phyloP scores from a whole-genome alignment of 768 basidiomycete genomes.

The Scleroderma bovista region DNA sequence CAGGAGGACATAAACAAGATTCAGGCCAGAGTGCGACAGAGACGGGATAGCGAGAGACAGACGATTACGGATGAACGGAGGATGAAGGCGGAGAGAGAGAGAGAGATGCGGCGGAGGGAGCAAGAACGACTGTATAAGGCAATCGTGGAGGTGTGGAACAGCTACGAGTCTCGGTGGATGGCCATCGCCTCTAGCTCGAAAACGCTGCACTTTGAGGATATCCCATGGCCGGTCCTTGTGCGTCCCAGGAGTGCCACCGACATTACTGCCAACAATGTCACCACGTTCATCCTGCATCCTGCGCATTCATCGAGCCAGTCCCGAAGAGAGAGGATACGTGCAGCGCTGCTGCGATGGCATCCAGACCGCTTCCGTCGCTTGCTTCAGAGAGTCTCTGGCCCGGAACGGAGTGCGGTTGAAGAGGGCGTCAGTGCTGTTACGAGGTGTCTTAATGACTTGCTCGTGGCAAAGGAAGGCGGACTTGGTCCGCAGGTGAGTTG shows the following conservation, averaged over 20 bases:
- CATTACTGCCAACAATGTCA: constrained; percentile 50
- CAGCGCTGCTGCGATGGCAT: constrained; percentile 72
- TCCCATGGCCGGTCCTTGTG: constrained; percentile 65
- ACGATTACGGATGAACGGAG: constrained; percentile 44
- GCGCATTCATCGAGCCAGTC: constrained; percentile 53
- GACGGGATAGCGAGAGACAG: constrained; percentile 45
- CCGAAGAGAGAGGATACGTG: constrained; percentile 60
- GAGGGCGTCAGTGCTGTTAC: constrained; percentile 62
- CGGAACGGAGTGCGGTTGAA: constrained; percentile 50
- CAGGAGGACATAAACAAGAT: constrained; percentile 53
- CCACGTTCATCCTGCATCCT: constrained; percentile 58
- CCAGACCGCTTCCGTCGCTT: constrained; percentile 69
- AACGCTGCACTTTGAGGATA: constrained; percentile 49
- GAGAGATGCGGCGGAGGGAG: constrained; percentile 41
- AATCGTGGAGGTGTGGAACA: constrained; percentile 51
- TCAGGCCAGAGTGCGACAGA: constrained; percentile 46
- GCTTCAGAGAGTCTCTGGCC: constrained; percentile 44
- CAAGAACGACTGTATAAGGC: constrained; percentile 39
- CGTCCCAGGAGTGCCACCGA: constrained; percentile 41
- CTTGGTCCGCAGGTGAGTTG: constrained; percentile 14
- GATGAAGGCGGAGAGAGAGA: constrained; percentile 26
- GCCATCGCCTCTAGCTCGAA: constrained; percentile 41
- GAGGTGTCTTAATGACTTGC: constrained; percentile 61
- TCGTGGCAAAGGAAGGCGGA: constrained; percentile 34
- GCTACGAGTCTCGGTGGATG: constrained; percentile 66